Conservation (phyloP, 345 rosid genomes). For the Bruguiera sexangula region DNA sequence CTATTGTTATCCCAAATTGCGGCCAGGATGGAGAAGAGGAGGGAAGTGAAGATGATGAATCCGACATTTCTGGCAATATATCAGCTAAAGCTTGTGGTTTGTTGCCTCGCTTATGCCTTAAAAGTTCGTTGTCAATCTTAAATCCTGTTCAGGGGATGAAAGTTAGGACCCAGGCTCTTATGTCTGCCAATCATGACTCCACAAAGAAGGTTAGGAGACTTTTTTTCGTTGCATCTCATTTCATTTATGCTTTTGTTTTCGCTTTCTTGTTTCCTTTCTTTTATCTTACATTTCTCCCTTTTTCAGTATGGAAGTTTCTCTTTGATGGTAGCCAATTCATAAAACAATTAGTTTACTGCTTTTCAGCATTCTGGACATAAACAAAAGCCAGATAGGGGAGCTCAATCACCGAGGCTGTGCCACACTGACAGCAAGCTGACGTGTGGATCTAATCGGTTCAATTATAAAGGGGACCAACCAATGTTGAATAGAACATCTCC, state of each 20-base stretch:
- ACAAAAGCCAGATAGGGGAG: slow-evolving; percentile 33
- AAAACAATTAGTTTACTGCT: slow-evolving; percentile 3
- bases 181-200: slow-evolving; percentile 31
- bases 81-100: slow-evolving; percentile 71
- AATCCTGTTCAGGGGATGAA: slow-evolving; percentile 63
- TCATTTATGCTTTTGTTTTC: not conserved
- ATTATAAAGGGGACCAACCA: slow-evolving; percentile 33
- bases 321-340: slow-evolving; percentile 7
- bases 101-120: slow-evolving; percentile 64
- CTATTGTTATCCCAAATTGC: slow-evolving; percentile 28
- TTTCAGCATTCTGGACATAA: slow-evolving; percentile 48
- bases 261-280: too few relatives aligned
- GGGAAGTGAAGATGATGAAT: slow-evolving; percentile 45
- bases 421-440: slow-evolving; percentile 34
- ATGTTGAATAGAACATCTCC: slow-evolving; percentile 50
- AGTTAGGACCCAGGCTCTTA: slow-evolving; percentile 36
- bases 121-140: slow-evolving; percentile 50
- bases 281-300: not conserved
- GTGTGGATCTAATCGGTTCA: slow-evolving; percentile 42
- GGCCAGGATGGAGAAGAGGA: slow-evolving; percentile 38
- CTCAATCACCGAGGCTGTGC: slow-evolving; percentile 40
- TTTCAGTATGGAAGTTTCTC: slow-evolving; percentile 3
- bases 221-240: not conserved
- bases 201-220: slow-evolving; percentile 43
- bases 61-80: slow-evolving; percentile 33